phyloP scores from a whole-genome alignment of 2,329 filamentous ascomycete genomes.

The Neonectria faginata region DNA sequence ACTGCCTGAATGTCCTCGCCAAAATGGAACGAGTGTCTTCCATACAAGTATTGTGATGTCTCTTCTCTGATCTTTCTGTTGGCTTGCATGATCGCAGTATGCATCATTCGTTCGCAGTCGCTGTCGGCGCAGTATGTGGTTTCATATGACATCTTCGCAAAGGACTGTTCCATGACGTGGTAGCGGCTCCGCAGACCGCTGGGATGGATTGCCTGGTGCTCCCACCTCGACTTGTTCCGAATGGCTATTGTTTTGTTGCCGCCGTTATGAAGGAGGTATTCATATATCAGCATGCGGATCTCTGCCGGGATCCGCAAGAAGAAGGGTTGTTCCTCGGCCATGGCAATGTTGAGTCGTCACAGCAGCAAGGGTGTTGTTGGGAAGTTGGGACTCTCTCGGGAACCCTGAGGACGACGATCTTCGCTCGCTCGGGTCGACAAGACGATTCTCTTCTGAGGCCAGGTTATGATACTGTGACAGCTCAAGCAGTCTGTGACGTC shows the following conservation, averaged over 20 bases:
- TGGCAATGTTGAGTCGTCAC: constrained; percentile 25
- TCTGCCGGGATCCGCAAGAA: constrained; percentile 55
- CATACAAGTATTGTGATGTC: constrained; percentile 67
- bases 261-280: constrained; percentile 57
- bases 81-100: constrained; percentile 59
- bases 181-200: constrained; percentile 52
- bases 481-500: constrained; percentile 23
- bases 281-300: constrained; percentile 58
- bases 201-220: constrained; percentile 36
- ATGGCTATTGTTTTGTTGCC: constrained; percentile 55
- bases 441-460: constrained; percentile 2
- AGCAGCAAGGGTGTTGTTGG: neutral
- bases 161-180: constrained; percentile 54
- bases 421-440: neutral
- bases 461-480: constrained; percentile 3
- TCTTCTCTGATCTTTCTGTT: constrained; percentile 65
- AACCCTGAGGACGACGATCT: neutral
- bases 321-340: constrained; percentile 35
- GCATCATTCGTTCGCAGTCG: constrained; percentile 46
- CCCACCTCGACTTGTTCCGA: constrained; percentile 50
- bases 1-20: constrained; percentile 70
- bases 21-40: constrained; percentile 68
- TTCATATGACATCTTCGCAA: constrained; percentile 56
- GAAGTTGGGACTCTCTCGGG: neutral
- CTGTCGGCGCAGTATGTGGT: constrained; percentile 63